These are phyloP conservation scores for Candida argentea DNA, from an alignment of 805 yeast genomes.

Conservation along the genomic window DNA sequence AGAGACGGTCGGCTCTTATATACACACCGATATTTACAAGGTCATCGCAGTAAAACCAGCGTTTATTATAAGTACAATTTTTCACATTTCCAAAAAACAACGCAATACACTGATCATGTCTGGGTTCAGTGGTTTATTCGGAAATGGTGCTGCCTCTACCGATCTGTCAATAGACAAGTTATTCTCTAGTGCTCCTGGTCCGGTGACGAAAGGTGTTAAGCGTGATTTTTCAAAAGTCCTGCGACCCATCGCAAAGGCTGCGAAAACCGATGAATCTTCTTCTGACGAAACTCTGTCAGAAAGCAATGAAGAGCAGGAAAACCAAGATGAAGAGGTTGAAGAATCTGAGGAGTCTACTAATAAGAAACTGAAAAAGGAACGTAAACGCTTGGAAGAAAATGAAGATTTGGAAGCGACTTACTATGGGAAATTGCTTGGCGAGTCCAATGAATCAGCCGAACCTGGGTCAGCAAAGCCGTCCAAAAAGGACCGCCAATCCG, in stretches of 20 bases:
- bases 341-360: slow-evolving; percentile 15
- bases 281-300: slow-evolving; percentile 18
- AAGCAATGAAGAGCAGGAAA: slow-evolving; percentile 4
- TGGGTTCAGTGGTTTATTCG: slow-evolving; percentile 25
- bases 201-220: too few species aligned
- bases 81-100: too few species aligned
- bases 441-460: slow-evolving; percentile 7
- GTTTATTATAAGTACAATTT: too few species aligned
- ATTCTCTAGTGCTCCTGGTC: too few species aligned
- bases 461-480: slow-evolving; percentile 4
- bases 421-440: slow-evolving; percentile 37
- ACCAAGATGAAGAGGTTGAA: slow-evolving; percentile 11
- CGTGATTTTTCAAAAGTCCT: too few species aligned
- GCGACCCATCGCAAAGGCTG: too few species aligned
- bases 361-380: slow-evolving; percentile 6
- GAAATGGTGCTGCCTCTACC: slow-evolving; percentile 9
- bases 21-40: too few species aligned
- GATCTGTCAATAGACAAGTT: too few species aligned
- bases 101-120: too few species aligned
- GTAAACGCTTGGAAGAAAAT: slow-evolving; percentile 23
- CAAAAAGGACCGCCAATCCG: slow-evolving; percentile 3
- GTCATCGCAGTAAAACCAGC: too few species aligned
- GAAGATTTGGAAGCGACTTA: slow-evolving; percentile 49
- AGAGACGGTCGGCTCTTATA: too few species aligned
- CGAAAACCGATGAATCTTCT: too few species aligned